Evolutionary conservation across 2,329 filamentous ascomycete species (phyloP).

Genomic region (Rachicladosporium sp.): DNA sequence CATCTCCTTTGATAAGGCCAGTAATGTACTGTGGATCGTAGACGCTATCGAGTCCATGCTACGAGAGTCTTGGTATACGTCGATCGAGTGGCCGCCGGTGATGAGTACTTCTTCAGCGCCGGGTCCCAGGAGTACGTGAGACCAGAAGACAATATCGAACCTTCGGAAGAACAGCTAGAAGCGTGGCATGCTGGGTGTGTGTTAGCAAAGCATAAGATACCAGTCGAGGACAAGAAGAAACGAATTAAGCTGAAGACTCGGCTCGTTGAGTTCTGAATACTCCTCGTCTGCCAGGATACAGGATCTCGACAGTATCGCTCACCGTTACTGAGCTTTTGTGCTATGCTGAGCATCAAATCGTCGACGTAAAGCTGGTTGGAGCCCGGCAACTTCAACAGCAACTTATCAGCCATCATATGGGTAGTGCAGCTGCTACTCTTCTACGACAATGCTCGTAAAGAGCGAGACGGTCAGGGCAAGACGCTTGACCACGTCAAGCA

Average conservation of each 20-base stretch:
- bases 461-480: slow-evolving; percentile 2
- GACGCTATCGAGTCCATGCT: too few relatives aligned
- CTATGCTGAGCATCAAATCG: slow-evolving; percentile 8
- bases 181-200: not conserved
- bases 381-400: slow-evolving; percentile 8
- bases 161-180: slow-evolving; percentile 2
- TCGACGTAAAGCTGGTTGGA: slow-evolving; percentile 6
- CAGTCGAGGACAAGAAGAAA: not conserved
- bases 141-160: slow-evolving; percentile 1
- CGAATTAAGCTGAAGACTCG: not conserved
- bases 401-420: slow-evolving; percentile 6
- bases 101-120: slow-evolving; percentile 2
- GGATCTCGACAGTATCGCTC: slow-evolving; percentile 5
- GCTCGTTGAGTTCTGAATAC: slow-evolving; percentile 6
- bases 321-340: slow-evolving; percentile 7
- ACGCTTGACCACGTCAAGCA: slow-evolving; percentile 4
- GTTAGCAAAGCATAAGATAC: not conserved
- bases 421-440: slow-evolving; percentile 6
- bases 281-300: slow-evolving; percentile 4
- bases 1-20: too few relatives aligned
- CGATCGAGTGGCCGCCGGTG: not conserved
- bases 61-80: too few relatives aligned
- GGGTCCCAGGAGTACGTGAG: not conserved
- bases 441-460: slow-evolving; percentile 6
- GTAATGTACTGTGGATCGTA: too few relatives aligned